Evolutionary conservation across 2,329 filamentous ascomycete species (phyloP), one percentile per base, ranked within the genome.

Genomic region (Fusarium sp.): DNA sequence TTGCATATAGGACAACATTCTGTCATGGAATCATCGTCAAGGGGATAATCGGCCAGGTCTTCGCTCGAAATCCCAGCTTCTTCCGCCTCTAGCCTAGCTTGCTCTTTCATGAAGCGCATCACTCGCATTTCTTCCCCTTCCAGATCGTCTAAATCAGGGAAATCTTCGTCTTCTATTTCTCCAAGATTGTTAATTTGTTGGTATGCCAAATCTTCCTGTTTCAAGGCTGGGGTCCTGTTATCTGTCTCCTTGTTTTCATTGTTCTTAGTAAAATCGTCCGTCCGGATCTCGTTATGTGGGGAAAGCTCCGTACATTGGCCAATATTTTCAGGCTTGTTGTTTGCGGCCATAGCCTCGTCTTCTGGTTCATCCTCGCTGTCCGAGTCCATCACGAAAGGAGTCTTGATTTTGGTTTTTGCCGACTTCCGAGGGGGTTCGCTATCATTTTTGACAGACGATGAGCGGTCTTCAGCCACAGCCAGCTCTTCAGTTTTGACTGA

Each of bases 1-100:
- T 86, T 88, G 78, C 96, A 98, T 28, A 98, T 90, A 2, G 95
- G 95, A 77, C 94, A 98, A 41, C 78, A 80, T 47, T 78, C 72
- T 11, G 77, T 70, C 57, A 74, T 68, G 21, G 71, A 66, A 12
- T 74, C 75, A 23, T 81, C 77, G 21, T 80, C 76, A 12, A 77
- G 65, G 18, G 70, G 56, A 7, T 78, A 77, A 42, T 78, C 75
- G 8, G 71, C 75, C 33, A 80, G 69, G 39, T 81, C 79, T 38
- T 81, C 80, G 16, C 69, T 59, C 6, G 78, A 79, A 23, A 80
- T 75, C 10, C 82, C 84, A 12, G 83, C 81, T 63, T 88, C 88
- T 69, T 89, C 85, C 5, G 85, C 86, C 69, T 92, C 89, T 5
- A 91, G 82, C 13, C 87, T 85, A 42, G 88, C 88, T 77, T 96